Base-by-base conservation (phyloP, 2,329 filamentous ascomycete species). In the Alternaria tenuissima region DNA sequence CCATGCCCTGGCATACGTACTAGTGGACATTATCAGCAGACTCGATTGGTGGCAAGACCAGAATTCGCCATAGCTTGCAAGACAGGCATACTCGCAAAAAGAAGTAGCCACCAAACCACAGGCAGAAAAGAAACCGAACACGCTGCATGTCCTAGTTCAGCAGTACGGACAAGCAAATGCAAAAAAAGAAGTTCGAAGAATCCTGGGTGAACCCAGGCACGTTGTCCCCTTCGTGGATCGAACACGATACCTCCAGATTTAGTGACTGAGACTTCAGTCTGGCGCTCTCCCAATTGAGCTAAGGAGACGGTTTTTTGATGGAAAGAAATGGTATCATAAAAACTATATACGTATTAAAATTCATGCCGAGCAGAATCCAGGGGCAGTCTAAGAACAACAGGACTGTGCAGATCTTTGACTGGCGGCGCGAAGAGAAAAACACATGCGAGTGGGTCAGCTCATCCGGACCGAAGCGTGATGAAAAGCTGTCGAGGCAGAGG, bases 251-350 rank as follows among this genome's bases (percentile, higher is more conserved):
- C 68, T 70, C 68, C 68, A 71, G 69, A 71, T 71, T 67, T 69
- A 67, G 54, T 69, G 69, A 71, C 69, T 62, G 67, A 68, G 58
- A 69, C 69, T 71, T 71, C 69, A 71, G 69, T 71, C 69, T 71
- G 69, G 69, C 69, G 69, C 69, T 71, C 69, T 71, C 69, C 69
- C 69, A 71, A 70, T 68, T 71, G 69, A 71, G 69, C 69, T 71
- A 71, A 70, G 68, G 67, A 68, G 67, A 70, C 68, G 58, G 48
- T 1, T 51, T 42, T 60, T 59, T 54, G 32, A 44, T 56, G 36
- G 22, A 24, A 24, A 0, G 54, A 12, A 26, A 36, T 36, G 1
- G 9, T 3, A 4, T 28, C 2, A 1, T 28, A 28, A 3, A 28
- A 8, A 28, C 1, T 28, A 9, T 28, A 24, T 24, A 0, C 0